phyloP scores from a whole-genome alignment of 768 basidiomycete species.

The Russula sp. region DNA sequence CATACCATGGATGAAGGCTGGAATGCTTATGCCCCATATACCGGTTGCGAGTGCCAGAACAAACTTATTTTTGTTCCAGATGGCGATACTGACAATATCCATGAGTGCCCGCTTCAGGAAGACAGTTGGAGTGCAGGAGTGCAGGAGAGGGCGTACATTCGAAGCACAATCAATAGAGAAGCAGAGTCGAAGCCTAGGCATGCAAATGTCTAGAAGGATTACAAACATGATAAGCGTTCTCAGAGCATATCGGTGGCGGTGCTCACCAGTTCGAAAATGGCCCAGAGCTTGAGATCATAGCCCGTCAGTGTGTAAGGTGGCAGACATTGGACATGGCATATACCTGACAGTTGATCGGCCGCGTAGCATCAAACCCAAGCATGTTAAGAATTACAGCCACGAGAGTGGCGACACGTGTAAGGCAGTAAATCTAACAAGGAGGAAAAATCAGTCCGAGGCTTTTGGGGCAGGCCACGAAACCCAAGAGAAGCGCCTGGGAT shows the following conservation, averaged over 20 bases:
- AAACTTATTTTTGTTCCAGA: background rate
- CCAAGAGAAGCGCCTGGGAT: no score
- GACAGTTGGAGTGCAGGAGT: background rate
- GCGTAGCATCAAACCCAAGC: background rate
- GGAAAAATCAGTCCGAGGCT: background rate
- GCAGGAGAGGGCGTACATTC: background rate
- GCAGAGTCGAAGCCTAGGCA: background rate
- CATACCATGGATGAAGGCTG: background rate
- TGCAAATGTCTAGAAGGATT: background rate
- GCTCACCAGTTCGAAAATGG: background rate
- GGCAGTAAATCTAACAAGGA: background rate
- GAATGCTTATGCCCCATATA: background rate
- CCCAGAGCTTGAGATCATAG: background rate
- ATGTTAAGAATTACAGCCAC: background rate
- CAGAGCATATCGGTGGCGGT: background rate
- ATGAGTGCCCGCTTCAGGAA: no score
- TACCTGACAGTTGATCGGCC: background rate
- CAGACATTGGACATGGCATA: background rate
- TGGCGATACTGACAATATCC: background rate
- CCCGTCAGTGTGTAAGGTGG: background rate
- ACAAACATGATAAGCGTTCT: background rate
- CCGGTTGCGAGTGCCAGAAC: background rate
- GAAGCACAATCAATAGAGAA: background rate
- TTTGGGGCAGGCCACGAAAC: no score
- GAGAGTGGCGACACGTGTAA: background rate